Conservation (phyloP, 2,329 filamentous ascomycete species). For the Cladosporium sp. region DNA sequence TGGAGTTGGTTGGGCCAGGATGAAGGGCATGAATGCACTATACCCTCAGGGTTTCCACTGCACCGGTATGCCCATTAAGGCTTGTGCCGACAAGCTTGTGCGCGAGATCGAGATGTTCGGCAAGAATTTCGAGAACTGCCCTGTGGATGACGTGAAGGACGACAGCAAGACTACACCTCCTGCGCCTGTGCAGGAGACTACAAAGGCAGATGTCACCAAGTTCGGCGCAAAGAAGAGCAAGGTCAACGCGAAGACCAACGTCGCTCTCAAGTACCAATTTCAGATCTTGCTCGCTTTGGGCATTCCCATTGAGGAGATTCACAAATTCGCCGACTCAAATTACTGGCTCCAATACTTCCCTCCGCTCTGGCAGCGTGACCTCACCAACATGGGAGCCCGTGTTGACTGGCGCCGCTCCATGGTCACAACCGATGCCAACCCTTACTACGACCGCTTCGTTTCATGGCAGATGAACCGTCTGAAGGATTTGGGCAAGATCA, state of each 20-base stretch:
- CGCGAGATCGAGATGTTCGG: constrained; percentile 89
- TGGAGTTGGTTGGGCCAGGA: constrained; percentile 75
- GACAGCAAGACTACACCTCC: constrained; percentile 44
- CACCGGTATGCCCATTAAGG: constrained; percentile 97
- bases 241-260: constrained; percentile 73
- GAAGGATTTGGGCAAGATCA: constrained; percentile 85
- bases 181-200: constrained; percentile 58
- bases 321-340: constrained; percentile 85
- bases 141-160: constrained; percentile 51
- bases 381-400: constrained; percentile 77
- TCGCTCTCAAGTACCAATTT: constrained; percentile 94
- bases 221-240: constrained; percentile 93
- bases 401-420: constrained; percentile 93
- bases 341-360: constrained; percentile 94
- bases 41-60: constrained; percentile 95
- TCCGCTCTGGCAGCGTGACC: constrained; percentile 70
- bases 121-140: constrained; percentile 74
- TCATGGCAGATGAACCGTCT: constrained; percentile 96
- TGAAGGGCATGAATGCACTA: constrained; percentile 82
- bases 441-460: constrained; percentile 93
- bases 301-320: constrained; percentile 81
- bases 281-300: constrained; percentile 92
- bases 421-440: constrained; percentile 93
- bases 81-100: constrained; percentile 89
- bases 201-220: constrained; percentile 81